Evolutionary conservation across 495 filamentous ascomycete genomes (phyloP), one percentile per base, ranked within the genome.

Genomic region (Podospora australis): DNA sequence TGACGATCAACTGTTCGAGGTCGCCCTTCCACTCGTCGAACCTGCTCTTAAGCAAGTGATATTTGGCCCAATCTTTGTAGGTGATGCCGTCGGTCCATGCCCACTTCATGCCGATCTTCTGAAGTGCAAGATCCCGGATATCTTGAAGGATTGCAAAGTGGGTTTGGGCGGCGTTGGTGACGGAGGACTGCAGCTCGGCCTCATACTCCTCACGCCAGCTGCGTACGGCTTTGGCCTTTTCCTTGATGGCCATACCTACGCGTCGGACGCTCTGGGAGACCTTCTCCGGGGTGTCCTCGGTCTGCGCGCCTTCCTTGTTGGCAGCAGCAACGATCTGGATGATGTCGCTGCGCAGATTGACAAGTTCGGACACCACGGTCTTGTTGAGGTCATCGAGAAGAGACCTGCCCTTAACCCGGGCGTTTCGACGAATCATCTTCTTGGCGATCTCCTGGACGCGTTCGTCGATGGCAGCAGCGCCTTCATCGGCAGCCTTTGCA

Each of bases 101-200:
- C 90, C 94, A 99, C 49, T 92, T 87, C 79, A 94, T 90, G 32
- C 94, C 94, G 45, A 99, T 87, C 59, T 96, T 91, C 59, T 96
- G 89, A 6, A 99, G 74, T 2, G 90, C 89, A 6, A 96, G 73
- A 53, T 96, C 89, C 17, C 87, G 79, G 47, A 96, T 89, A 44
- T 78, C 75, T 53, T 92, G 87, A 28, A 99, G 75, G 26, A 94
- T 86, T 46, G 79, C 75, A 21, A 97, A 78, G 6, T 90, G 95
- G 17, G 82, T 84, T 48, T 88, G 68, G n/a, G 89, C 79, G 7
- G 89, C 87, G 29, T 81, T 76, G 44, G 76, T 79, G 35, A 95
- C 82, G 13, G 87, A 75, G 10, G 70, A 69, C 45, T 82, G 68
- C 19, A 86, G 78, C 58, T 88, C 83, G 22, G 77, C 54, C 30